Percentiles rank a stretch among this genome's conserved stretches.
phyloP scores from a whole-genome alignment of 1,284 basidiomycete species.

The Ustilago vetiveriae region DNA sequence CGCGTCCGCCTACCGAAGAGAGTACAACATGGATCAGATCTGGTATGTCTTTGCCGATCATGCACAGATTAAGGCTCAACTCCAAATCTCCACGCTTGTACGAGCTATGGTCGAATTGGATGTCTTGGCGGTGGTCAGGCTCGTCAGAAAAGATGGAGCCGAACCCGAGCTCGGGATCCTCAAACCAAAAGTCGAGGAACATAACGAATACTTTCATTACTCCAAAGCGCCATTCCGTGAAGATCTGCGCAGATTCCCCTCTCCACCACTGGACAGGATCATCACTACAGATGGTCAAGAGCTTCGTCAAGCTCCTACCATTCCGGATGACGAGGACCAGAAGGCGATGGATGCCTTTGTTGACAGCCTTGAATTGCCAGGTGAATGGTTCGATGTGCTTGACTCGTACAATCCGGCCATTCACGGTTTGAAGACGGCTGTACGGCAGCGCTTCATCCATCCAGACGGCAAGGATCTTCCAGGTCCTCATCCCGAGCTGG shows the following conservation, averaged over 20 bases:
- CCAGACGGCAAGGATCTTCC: constrained; percentile 79
- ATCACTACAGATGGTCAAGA: constrained; percentile 79
- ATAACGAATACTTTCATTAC: constrained; percentile 51
- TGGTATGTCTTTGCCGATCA: constrained; percentile 86
- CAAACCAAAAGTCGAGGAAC: constrained; percentile 46
- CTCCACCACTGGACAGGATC: constrained; percentile 81
- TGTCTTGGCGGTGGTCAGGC: constrained; percentile 80
- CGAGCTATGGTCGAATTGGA: constrained; percentile 78
- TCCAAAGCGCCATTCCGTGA: constrained; percentile 90
- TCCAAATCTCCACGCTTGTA: constrained; percentile 84
- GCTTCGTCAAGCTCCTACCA: constrained; percentile 79
- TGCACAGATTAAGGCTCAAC: constrained; percentile 76
- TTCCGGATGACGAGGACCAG: constrained; percentile 83
- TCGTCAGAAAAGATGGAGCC: constrained; percentile 77
- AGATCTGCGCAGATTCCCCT: constrained; percentile 85
- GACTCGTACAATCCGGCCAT: constrained; percentile 87
- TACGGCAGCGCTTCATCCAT: constrained; percentile 83
- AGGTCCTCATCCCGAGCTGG: constrained; percentile 82
- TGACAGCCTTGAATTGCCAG: constrained; percentile 82
- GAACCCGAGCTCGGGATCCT: constrained; percentile 74
- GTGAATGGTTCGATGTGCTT: constrained; percentile 78
- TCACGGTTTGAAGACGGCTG: constrained; percentile 89
- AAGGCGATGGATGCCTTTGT: constrained; percentile 86
- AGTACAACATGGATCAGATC: constrained; percentile 84
- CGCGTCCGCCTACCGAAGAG: constrained; percentile 68